phyloP scores from a whole-genome alignment of 495 filamentous ascomycete species.

The Neurospora sublineolata region DNA sequence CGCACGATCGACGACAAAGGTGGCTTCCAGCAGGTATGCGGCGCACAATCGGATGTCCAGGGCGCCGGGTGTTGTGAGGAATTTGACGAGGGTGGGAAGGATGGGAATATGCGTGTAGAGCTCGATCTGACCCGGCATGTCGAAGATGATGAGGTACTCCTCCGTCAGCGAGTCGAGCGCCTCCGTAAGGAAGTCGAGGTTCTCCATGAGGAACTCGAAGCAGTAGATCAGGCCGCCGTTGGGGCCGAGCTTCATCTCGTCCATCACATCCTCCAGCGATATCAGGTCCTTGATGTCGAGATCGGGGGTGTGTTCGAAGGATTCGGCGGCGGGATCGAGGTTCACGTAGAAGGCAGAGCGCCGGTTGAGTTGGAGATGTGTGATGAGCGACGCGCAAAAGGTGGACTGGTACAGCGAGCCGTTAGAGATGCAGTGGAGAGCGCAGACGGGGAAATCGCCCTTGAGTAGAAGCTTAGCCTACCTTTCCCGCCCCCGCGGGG shows the following conservation, averaged over 20 bases:
- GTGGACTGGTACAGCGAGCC: conserved; percentile 51
- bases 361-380: conserved; percentile 77
- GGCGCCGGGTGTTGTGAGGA: conserved; percentile 65
- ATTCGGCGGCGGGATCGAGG: conserved; percentile 90
- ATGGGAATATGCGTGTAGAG: conserved; percentile 96
- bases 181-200: conserved; percentile 88
- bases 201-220: conserved; percentile 92
- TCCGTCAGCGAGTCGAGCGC: conserved; percentile 77
- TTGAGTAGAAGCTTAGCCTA: conserved; percentile 18
- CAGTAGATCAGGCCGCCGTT: conserved; percentile 97
- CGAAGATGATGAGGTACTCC: conserved; percentile 92
- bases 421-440: conserved; percentile 6
- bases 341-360: conserved; percentile 92
- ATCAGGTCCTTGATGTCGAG: conserved; percentile 96
- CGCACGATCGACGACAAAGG: conserved; percentile 85
- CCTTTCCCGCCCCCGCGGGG: conserved; percentile 80
- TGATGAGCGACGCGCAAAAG: conserved; percentile 86
- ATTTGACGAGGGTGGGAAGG: conserved; percentile 71
- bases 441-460: background rate
- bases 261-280: conserved; percentile 95
- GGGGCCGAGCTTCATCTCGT: conserved; percentile 83
- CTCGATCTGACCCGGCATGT: conserved; percentile 98
- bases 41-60: conserved; percentile 87
- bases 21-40: conserved; percentile 89
- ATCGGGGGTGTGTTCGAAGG: conserved; percentile 83